Evolutionary conservation across 495 filamentous ascomycete genomes (phyloP), one percentile per base, ranked within the genome.

Genomic region (Viridothelium virens): DNA sequence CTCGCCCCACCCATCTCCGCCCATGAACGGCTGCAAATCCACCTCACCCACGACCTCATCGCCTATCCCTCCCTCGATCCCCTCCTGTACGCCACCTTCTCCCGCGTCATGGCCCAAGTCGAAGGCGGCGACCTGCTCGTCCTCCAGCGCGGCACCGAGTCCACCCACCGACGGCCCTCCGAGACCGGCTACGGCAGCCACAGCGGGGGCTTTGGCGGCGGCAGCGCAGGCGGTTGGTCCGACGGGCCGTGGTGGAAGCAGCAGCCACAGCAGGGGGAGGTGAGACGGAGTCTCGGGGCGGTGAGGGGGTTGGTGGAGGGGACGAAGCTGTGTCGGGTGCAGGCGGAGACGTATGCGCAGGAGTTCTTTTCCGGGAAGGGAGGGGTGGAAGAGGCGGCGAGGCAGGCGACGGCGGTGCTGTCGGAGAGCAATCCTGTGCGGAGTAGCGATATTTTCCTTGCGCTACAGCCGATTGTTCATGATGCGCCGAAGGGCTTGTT

Each of bases 81-180:
- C 11, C 84, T 97, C 37, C 91, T 97, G 72, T 92, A 96, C 77
- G 82, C 83, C 39, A 91, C 94, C 69, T 99, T 99, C 80, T 91
- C 90, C 64, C 87, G 92, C 63, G 93, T 99, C 56, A 99, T 99
- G 94, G 82, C 92, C 38, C 94, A 99, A 77, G 94, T 99, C 64
- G 94, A 99, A 77, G 94, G 94, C 65, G 94, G 94, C 33, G 94
- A 97, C 74, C 85, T 99, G n/a, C 80, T 97, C 44, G 95, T 99
- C 66, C 87, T 97, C 71, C 94, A 97, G 78, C 87, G 91, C 1
- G 94, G 94, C 2, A 89, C 90, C 67, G 91, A 95, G 74, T 91
- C 88, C 36, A 84, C 87, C 50, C 86, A 86, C 10, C 83, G 84
- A 37, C 89, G 86, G 9, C 82, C 84, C 14, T 78, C 84, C 4